Base-by-base conservation (phyloP, 2,329 filamentous ascomycete species). In the Botrytis galanthina region DNA sequence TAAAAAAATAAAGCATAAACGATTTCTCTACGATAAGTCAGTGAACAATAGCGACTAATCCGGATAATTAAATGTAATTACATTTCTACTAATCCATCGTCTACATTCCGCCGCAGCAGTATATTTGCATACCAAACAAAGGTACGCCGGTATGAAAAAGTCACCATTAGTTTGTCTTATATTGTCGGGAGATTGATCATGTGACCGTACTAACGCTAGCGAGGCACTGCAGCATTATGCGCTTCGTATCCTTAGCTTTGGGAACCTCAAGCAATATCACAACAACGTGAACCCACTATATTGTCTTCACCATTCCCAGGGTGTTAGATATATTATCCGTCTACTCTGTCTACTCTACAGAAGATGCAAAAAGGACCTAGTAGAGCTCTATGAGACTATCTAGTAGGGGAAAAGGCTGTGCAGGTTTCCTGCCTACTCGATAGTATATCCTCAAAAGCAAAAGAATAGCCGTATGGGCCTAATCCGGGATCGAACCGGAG, bases 381-480 rank as follows among this genome's bases (percentile, higher is more conserved):
- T 20, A 46, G 7, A 20, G 1, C 5, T 20, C 18, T 7, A 44
- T 6, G 7, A 6, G 42, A 8, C 42, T 4, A 8, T 20, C 8
- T 8, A 44, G 44, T 0, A 2, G 18, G 18, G 7, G 9, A 26
- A n/a, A 12, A 51, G n/a, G 4, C 10, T 51, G 22, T 5, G 12
- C 48, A 54, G 26, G 0, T 16, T n/a, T 54, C 12, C 12, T 16
- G 14, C 10, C 26, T 12, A 16, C 48, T 3, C 2, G 26, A 48
- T 0, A 26, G 0, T 12, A 26, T 22, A 48, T 48, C 9, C 1
- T 6, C 48, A n/a, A 54, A n/a, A 54, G 48, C 48, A 54, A 54
- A 46, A 44, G 0, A 20, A 0, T 3, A 3, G 0, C 1, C 1
- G 6, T 0, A 20, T 1, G 44, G 51, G 51, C 51, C 51, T 54